Evolutionary conservation across 208 protist genomes (phyloP).

Genomic region (Acanthamoeba sp.): DNA sequence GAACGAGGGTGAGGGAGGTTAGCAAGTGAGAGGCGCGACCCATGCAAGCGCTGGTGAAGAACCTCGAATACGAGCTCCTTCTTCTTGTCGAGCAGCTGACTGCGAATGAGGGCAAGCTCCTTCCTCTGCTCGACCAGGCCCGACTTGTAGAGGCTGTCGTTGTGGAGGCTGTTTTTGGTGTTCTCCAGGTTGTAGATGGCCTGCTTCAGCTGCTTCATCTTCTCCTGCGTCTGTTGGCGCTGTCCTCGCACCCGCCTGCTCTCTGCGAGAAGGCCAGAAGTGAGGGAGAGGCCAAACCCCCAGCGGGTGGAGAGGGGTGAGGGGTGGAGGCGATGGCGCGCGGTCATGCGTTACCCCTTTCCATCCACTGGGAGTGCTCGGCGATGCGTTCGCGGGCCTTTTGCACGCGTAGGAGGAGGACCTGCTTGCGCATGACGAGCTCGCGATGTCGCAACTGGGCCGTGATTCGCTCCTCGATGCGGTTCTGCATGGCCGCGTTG

Average conservation of each 20-base stretch:
- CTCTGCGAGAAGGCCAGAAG: not conserved
- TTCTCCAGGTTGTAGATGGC: slow-evolving; percentile 27
- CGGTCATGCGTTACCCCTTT: not conserved
- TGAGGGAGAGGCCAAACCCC: too few relatives aligned
- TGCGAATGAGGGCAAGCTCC: not conserved
- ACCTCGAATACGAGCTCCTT: slow-evolving; percentile 11
- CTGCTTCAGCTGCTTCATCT: slow-evolving; percentile 9
- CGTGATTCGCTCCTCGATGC: not conserved
- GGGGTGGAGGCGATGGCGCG: too few relatives aligned
- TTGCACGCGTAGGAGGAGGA: not conserved
- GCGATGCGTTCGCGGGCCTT: not conserved
- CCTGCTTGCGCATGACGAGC: not conserved
- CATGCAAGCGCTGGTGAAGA: too few relatives aligned
- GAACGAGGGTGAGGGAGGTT: too few relatives aligned
- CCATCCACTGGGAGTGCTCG: not conserved
- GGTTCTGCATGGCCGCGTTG: not conserved
- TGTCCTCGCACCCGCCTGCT: not conserved
- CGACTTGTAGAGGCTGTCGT: not conserved
- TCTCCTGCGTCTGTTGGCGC: not conserved
- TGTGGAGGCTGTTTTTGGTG: slow-evolving; percentile 12
- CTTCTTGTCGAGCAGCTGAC: not conserved
- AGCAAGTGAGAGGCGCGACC: too few relatives aligned
- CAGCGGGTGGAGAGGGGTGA: not conserved
- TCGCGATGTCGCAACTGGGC: not conserved
- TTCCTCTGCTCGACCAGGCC: not conserved